Evolutionary conservation across 139 green algal genomes (phyloP).

Genomic region (Yamagishiella unicocca): DNA sequence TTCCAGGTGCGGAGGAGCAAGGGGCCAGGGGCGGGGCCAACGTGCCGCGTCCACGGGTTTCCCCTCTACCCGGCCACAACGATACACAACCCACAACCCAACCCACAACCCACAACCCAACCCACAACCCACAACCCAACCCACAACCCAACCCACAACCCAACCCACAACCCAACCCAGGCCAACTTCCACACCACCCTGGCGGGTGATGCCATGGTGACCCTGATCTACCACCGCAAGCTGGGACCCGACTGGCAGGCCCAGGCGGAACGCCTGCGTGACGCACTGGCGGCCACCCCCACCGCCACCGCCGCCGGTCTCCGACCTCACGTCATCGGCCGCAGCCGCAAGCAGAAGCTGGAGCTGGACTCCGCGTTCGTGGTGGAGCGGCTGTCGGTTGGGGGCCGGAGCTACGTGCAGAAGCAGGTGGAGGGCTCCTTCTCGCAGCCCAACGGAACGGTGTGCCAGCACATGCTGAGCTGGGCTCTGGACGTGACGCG

Average conservation of each 20-base stretch:
- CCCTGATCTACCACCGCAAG: constrained; percentile 89
- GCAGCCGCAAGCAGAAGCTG: constrained; percentile 85
- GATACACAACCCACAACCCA: too few relatives aligned
- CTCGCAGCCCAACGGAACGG: constrained; percentile 90
- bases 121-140: too few relatives aligned
- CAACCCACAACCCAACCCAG: constrained; percentile 46
- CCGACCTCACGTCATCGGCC: constrained; percentile 63
- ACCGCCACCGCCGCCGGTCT: constrained; percentile 13
- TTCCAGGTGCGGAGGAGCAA: constrained; percentile 64
- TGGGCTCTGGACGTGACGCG: constrained; percentile 83
- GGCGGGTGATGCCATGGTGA: constrained; percentile 86
- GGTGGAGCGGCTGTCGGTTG: constrained; percentile 67
- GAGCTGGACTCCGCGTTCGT: constrained; percentile 79
- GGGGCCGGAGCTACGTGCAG: constrained; percentile 19
- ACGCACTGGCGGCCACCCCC: constrained; percentile 31
- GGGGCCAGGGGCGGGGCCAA: background rate
- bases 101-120: too few relatives aligned
- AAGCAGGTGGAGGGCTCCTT: constrained; percentile 89
- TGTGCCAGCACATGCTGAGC: constrained; percentile 90
- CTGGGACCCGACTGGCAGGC: constrained; percentile 65
- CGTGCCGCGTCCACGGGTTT: too few relatives aligned
- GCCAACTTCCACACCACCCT: constrained; percentile 94
- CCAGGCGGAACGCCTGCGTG: constrained; percentile 8
- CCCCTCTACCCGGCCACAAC: too few relatives aligned
- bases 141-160: background rate